phyloP scores from a whole-genome alignment of 345 rosid species.

The Lepidium aucheri region DNA sequence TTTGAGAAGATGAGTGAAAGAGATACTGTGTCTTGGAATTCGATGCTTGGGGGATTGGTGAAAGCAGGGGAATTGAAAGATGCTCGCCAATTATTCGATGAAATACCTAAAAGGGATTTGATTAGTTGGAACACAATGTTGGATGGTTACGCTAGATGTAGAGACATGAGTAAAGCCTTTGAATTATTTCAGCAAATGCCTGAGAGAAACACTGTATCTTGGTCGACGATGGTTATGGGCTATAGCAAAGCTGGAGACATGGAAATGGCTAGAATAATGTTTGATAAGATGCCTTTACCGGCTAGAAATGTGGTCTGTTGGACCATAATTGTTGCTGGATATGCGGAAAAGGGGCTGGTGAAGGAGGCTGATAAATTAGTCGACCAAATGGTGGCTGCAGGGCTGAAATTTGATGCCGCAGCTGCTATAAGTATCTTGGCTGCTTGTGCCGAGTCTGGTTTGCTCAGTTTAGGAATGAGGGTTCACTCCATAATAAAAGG shows the following conservation, averaged over 20 bases:
- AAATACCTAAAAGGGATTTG: slow-evolving; percentile 64
- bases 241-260: slow-evolving; percentile 67
- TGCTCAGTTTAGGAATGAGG: slow-evolving; percentile 59
- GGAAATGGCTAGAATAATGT: slow-evolving; percentile 75
- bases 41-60: slow-evolving; percentile 57
- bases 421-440: slow-evolving; percentile 62
- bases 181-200: slow-evolving; percentile 66
- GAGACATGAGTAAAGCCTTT: slow-evolving; percentile 58
- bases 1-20: slow-evolving; percentile 44
- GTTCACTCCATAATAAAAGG: slow-evolving; percentile 47
- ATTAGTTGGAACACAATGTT: slow-evolving; percentile 80
- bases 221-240: slow-evolving; percentile 83
- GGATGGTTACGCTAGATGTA: slow-evolving; percentile 72
- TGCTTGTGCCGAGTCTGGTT: slow-evolving; percentile 81
- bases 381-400: slow-evolving; percentile 49
- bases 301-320: slow-evolving; percentile 65
- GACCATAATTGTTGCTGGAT: slow-evolving; percentile 81
- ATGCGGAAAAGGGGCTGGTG: slow-evolving; percentile 57
- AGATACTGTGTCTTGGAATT: slow-evolving; percentile 81
- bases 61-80: slow-evolving; percentile 45
- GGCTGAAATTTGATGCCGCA: slow-evolving; percentile 52
- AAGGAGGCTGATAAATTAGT: slow-evolving; percentile 53
- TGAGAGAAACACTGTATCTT: slow-evolving; percentile 69
- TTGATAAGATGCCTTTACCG: slow-evolving; percentile 62
- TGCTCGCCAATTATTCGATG: slow-evolving; percentile 61